These are phyloP conservation scores for Phialemonium atrogriseum DNA, from an alignment of 2,329 filamentous ascomycete genomes.

Conservation along the genomic window DNA sequence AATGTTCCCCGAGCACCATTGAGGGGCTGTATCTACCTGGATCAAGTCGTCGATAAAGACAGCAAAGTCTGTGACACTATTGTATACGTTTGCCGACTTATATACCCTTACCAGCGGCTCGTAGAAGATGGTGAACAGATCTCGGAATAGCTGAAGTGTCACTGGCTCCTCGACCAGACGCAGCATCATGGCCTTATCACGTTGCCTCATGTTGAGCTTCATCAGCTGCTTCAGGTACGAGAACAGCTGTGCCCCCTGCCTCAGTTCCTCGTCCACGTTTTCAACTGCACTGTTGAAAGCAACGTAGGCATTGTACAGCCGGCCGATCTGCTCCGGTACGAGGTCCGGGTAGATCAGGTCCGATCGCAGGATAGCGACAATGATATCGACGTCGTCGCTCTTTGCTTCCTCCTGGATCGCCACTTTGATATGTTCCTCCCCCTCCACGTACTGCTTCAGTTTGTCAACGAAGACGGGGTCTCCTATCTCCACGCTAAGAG, in stretches of 20 bases:
- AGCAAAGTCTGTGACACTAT: conserved; percentile 92
- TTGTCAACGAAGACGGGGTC: conserved; percentile 74
- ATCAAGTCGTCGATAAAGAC: conserved; percentile 91
- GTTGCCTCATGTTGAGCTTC: conserved; percentile 82
- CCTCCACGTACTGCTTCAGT: conserved; percentile 69
- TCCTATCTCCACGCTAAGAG: conserved; percentile 67
- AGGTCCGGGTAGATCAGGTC: conserved; percentile 68
- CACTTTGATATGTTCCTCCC: conserved; percentile 66
- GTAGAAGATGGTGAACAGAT: conserved; percentile 98
- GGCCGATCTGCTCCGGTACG: conserved; percentile 65
- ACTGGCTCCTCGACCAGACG: conserved; percentile 91
- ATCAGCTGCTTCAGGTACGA: conserved; percentile 91
- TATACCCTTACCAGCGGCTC: conserved; percentile 95
- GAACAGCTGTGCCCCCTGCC: conserved; percentile 83
- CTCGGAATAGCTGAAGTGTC: conserved; percentile 91
- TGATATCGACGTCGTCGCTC: conserved; percentile 68
- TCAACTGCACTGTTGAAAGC: conserved; percentile 94
- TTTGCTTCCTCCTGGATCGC: conserved; percentile 66
- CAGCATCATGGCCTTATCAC: conserved; percentile 97
- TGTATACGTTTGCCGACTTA: conserved; percentile 98
- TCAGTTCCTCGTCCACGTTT: conserved; percentile 80
- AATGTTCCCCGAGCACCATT: neutral
- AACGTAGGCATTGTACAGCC: conserved; percentile 88
- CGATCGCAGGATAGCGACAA: conserved; percentile 77
- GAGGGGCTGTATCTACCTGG: conserved; percentile 39